Evolutionary conservation across 805 yeast species (phyloP).

Genomic region (Isabelozyma heimii): DNA sequence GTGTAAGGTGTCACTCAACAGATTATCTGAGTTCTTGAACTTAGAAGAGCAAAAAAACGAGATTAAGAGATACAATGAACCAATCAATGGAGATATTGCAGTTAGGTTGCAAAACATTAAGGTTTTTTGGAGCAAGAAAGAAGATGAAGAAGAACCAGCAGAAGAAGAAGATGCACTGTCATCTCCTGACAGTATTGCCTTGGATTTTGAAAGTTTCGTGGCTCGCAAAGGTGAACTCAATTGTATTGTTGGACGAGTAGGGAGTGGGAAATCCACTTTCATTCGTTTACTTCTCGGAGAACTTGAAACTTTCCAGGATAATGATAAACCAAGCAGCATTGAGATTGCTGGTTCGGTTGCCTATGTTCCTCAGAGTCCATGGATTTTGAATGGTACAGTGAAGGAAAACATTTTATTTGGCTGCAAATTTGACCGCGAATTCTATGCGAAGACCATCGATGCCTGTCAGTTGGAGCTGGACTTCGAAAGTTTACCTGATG

Average conservation of each 20-base stretch:
- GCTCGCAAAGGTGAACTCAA: slow-evolving; percentile 35
- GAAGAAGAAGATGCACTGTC: slow-evolving; percentile 6
- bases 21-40: slow-evolving; percentile 21
- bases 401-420: slow-evolving; percentile 41
- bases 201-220: slow-evolving; percentile 26
- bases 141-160: slow-evolving; percentile 5
- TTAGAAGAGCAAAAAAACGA: slow-evolving; percentile 21
- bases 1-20: slow-evolving; percentile 19
- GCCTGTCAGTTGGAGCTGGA: slow-evolving; percentile 39
- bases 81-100: slow-evolving; percentile 13
- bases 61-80: slow-evolving; percentile 8
- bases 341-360: slow-evolving; percentile 33
- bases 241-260: slow-evolving; percentile 43
- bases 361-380: slow-evolving; percentile 39
- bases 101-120: slow-evolving; percentile 14
- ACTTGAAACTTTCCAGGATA: slow-evolving; percentile 13
- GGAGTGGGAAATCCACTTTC: slow-evolving; percentile 39
- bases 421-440: slow-evolving; percentile 25
- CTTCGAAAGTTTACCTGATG: slow-evolving; percentile 35
- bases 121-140: slow-evolving; percentile 18
- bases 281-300: slow-evolving; percentile 35
- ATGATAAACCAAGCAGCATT: slow-evolving; percentile 7
- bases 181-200: slow-evolving; percentile 18
- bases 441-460: slow-evolving; percentile 28
- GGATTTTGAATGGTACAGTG: slow-evolving; percentile 41